These are phyloP conservation scores for Petasospora fabianii DNA, from an alignment of 1,139 yeast species.

Conservation along the genomic window DNA sequence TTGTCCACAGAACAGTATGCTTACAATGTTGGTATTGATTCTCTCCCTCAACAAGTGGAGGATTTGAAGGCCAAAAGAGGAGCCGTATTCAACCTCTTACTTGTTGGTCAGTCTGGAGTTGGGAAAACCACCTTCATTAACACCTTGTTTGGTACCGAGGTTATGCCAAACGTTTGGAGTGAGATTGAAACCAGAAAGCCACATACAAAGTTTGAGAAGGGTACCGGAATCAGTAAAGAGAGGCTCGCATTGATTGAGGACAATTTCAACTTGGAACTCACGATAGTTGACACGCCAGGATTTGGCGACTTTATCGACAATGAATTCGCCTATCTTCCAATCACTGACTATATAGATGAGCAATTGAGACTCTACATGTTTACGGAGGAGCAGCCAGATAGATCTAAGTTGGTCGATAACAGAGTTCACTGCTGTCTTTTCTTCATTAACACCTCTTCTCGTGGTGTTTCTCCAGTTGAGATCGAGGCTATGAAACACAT, in stretches of 20 bases:
- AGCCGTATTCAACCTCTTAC: constrained; percentile 52
- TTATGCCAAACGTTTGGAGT: constrained; percentile 27
- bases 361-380: constrained; percentile 56
- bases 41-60: constrained; percentile 29
- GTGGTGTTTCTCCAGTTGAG: constrained; percentile 56
- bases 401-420: constrained; percentile 46
- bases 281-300: constrained; percentile 70
- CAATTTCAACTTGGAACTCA: constrained; percentile 47
- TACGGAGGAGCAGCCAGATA: constrained; percentile 70
- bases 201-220: constrained; percentile 25
- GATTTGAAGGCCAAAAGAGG: constrained; percentile 39
- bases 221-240: constrained; percentile 38
- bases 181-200: constrained; percentile 14
- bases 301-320: constrained; percentile 73
- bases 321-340: constrained; percentile 53
- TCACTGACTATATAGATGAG: constrained; percentile 55
- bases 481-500: constrained; percentile 66
- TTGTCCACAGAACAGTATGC: no score
- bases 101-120: constrained; percentile 56
- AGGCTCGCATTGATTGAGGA: constrained; percentile 47
- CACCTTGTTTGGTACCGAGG: constrained; percentile 43
- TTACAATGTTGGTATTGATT: constrained; percentile 26
- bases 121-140: constrained; percentile 53
- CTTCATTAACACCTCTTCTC: constrained; percentile 57
- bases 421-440: constrained; percentile 78